Evolutionary conservation across 2,329 filamentous ascomycete species (phyloP).

Genomic region (Fusarium sp.): DNA sequence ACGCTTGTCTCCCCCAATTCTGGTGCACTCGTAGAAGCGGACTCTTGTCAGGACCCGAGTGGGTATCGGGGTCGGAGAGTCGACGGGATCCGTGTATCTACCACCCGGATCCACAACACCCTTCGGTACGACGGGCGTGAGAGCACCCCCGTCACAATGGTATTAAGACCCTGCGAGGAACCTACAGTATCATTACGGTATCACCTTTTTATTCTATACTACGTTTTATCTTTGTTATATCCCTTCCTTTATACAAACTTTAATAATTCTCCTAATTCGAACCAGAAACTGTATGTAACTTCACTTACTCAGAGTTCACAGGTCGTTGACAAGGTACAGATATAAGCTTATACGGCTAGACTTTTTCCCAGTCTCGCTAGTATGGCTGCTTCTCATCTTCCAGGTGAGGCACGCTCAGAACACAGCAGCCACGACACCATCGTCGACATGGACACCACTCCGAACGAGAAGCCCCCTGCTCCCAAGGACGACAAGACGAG

Average conservation of each 20-base stretch:
- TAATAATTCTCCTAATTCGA: conserved; percentile 12
- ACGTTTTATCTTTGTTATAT: not conserved
- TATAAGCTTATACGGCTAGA: not conserved
- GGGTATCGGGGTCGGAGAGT: conserved; percentile 26
- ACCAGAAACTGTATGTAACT: conserved; percentile 9
- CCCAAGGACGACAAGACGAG: not conserved
- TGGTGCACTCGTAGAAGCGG: conserved; percentile 1
- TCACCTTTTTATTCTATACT: not conserved
- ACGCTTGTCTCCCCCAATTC: not conserved
- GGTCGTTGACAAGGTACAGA: not conserved
- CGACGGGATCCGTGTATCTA: conserved; percentile 19
- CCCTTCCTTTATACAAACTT: not conserved
- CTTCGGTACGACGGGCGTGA: conserved; percentile 21
- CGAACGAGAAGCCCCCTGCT: conserved; percentile 15
- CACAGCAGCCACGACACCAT: conserved; percentile 31
- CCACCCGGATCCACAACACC: conserved; percentile 1
- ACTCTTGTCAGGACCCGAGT: conserved; percentile 12
- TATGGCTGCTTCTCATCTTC: conserved; percentile 19
- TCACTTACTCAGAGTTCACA: too few species aligned
- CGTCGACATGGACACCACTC: conserved; percentile 14
- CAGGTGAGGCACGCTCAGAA: conserved; percentile 14
- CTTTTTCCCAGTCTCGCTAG: conserved; percentile 1
- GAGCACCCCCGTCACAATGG: not conserved
- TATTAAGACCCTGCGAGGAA: conserved; percentile 23
- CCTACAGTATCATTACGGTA: not conserved